Conservation (phyloP, 306 rosid genomes). For the Corylus americana region DNA sequence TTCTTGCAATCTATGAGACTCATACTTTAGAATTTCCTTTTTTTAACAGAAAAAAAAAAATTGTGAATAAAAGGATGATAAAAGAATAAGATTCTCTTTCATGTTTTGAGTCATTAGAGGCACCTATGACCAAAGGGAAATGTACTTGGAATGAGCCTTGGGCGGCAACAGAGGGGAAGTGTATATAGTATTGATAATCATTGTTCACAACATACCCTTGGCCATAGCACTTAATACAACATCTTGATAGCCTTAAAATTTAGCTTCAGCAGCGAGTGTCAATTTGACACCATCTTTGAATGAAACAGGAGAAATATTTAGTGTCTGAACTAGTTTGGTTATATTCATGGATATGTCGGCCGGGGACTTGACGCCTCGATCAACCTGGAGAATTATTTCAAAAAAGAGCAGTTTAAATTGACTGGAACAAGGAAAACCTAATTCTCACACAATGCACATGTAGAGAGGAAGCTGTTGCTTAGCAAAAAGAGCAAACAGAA, state of each 20-base stretch:
- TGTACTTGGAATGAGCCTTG: constrained; percentile 22
- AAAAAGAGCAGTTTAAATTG: background rate
- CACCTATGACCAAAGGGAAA: constrained; percentile 11
- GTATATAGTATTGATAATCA: constrained; percentile 1
- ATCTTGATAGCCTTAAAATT: constrained; percentile 35
- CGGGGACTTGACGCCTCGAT: constrained; percentile 88
- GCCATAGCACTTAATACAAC: constrained; percentile 14
- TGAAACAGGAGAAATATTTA: constrained; percentile 60
- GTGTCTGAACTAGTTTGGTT: constrained; percentile 61
- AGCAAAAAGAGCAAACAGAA: background rate
- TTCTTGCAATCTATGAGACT: background rate
- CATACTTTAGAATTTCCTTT: background rate
- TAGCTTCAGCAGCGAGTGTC: constrained; percentile 55
- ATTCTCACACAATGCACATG: constrained; percentile 8
- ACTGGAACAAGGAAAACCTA: background rate
- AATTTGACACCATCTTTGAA: constrained; percentile 67
- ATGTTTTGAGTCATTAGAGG: constrained; percentile 9
- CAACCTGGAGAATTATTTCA: constrained; percentile 53
- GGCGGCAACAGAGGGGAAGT: background rate
- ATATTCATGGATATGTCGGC: constrained; percentile 94
- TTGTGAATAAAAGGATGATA: background rate
- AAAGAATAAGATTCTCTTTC: background rate
- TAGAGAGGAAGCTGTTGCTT: background rate
- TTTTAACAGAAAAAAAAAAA: background rate
- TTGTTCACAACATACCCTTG: background rate